Base-by-base conservation (phyloP, 176 grass and related monocot species). In the Rhynchospora breviuscula region DNA sequence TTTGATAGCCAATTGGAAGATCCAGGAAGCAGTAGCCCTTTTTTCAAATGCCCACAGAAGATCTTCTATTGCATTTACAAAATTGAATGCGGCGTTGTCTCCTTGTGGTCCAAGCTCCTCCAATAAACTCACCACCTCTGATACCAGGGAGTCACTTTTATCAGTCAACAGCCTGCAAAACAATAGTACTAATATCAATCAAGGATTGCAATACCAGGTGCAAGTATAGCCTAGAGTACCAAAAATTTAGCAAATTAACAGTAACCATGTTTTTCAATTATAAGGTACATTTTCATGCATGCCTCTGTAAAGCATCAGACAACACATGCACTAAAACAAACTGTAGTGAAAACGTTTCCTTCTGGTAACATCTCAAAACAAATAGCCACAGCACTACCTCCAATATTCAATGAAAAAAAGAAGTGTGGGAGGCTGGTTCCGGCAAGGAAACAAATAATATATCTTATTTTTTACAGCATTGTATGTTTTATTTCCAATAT, bases 1-100 rank as follows among this genome's bases (percentile, higher is more conserved):
- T 26, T 90, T 91, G 70, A 90, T 87, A 87, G 95, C 95, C 79
- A 98, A 52, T 65, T 98, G 92, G 82, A 94, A 98, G 85, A 98
- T 93, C 84, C 89, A 90, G 44, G 87, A 91, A 75, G 95, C 95
- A 79, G 90, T 98, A 66, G 90, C 90, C 57, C 92, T 80, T 85
- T 91, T 74, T 69, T 98, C 92, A 90, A 94, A 98, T 81, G 95
- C 87, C 95, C 95, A 98, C 57, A 94, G 64, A 59, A 98, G 86
- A 67, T 98, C 92, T 85, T 90, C 90, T 78, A 98, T 57, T 83
- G 95, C 95, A 93, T 98, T 98, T 81, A 98, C 92, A 88, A 98
- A 94, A 80, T 98, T 94, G 66, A 94, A 90, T 43, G 87, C 73
- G 87, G 92, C 89, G 80, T 89, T 81, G 87, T 93, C 95, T 84